These are phyloP conservation scores for Talaromyces atroroseus DNA, from an alignment of 2,329 filamentous ascomycete species.

Conservation along the genomic window DNA sequence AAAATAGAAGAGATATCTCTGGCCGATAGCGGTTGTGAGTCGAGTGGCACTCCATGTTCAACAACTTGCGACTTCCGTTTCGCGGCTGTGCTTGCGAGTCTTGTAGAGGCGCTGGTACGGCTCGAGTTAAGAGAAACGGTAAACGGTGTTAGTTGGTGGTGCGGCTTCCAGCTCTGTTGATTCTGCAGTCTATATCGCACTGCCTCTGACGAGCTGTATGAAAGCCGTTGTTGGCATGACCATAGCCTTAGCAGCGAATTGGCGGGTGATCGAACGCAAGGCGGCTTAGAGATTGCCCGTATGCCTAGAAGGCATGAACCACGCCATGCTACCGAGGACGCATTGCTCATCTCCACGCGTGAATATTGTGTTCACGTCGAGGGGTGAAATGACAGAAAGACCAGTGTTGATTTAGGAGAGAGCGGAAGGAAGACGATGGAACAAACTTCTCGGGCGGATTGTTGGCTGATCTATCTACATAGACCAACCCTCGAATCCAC, in stretches of 20 bases:
- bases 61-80: slow-evolving; percentile 7
- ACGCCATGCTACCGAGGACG: slow-evolving; percentile 37
- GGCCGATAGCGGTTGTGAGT: slow-evolving; percentile 27
- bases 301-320: slow-evolving; percentile 32
- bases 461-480: slow-evolving; percentile 3
- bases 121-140: not conserved
- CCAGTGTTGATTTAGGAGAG: not conserved
- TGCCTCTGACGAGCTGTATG: slow-evolving; percentile 4
- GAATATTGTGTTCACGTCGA: slow-evolving; percentile 4
- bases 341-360: slow-evolving; percentile 38
- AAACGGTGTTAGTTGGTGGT: not conserved
- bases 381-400: not conserved
- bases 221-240: slow-evolving; percentile 1
- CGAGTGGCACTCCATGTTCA: slow-evolving; percentile 26
- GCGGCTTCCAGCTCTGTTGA: not conserved
- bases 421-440: not conserved
- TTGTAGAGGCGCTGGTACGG: not conserved
- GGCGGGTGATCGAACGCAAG: not conserved
- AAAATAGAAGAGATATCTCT: slow-evolving; percentile 33
- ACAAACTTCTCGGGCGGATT: slow-evolving; percentile 1
- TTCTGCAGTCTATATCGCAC: not conserved
- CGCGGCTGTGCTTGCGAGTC: slow-evolving; percentile 2
- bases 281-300: slow-evolving; percentile 21
- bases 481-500: not conserved
- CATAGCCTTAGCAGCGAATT: slow-evolving; percentile 8